These are phyloP conservation scores for Russula vinacea DNA, from an alignment of 768 basidiomycete genomes.

Conservation along the genomic window DNA sequence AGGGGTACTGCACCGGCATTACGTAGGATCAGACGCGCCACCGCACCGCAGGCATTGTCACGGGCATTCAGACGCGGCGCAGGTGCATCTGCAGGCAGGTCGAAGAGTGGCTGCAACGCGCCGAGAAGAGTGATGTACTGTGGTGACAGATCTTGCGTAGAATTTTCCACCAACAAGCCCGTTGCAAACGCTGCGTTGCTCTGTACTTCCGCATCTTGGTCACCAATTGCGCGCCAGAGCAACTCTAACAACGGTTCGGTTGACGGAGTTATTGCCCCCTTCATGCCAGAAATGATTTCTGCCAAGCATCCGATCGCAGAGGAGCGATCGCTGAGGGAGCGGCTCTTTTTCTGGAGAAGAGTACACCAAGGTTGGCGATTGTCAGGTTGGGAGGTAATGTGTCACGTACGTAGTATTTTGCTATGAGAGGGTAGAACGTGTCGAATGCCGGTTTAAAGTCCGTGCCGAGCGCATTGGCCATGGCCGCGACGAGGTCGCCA, in stretches of 20 bases:
- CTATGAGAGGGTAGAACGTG: conserved; percentile 85
- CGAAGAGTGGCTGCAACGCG: conserved; percentile 80
- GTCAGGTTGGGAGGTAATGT: neutral
- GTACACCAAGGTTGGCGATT: conserved; percentile 1
- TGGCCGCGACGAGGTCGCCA: conserved; percentile 85
- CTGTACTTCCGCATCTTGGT: conserved; percentile 87
- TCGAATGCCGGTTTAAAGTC: conserved; percentile 81
- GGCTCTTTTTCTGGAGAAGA: conserved; percentile 64
- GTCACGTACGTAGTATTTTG: conserved; percentile 82
- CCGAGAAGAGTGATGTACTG: conserved; percentile 79
- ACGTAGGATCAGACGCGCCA: conserved; percentile 80
- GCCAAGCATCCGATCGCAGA: conserved; percentile 91
- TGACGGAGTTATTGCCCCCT: conserved; percentile 76
- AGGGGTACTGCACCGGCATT: conserved; percentile 79
- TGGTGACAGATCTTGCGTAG: conserved; percentile 70
- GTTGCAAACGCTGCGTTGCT: conserved; percentile 95
- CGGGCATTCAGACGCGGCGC: conserved; percentile 73
- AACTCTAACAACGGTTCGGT: conserved; percentile 80
- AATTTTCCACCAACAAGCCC: conserved; percentile 87
- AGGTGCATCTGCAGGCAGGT: conserved; percentile 58
- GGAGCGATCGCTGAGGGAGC: conserved; percentile 87
- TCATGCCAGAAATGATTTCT: conserved; percentile 93
- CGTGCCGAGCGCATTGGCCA: conserved; percentile 80
- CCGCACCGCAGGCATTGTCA: conserved; percentile 96
- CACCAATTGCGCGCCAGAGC: conserved; percentile 77